A percentile compares a stretch with the other conserved stretches of the same genome.
These are phyloP conservation scores for Boechera divaricarpa DNA, from an alignment of 345 rosid genomes.

Conservation along the genomic window DNA sequence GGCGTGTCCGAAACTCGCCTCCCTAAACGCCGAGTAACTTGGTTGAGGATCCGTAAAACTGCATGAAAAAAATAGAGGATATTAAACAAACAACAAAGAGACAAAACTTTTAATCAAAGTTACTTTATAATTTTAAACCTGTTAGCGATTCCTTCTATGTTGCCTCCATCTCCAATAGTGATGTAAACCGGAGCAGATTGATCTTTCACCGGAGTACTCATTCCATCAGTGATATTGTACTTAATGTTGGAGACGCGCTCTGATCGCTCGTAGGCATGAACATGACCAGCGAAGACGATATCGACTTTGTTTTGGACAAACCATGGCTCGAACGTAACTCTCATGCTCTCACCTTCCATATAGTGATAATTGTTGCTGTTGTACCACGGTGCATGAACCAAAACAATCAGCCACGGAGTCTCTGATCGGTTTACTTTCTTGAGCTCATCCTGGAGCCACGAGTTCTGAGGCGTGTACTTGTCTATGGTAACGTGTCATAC, in stretches of 20 bases:
- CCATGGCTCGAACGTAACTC: conserved; percentile 55
- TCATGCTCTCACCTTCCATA: conserved; percentile 67
- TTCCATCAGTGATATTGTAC: conserved; percentile 60
- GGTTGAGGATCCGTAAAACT: conserved; percentile 63
- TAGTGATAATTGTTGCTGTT: conserved; percentile 48
- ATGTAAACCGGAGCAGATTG: conserved; percentile 62
- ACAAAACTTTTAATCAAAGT: not conserved
- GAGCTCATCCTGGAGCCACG: conserved; percentile 44
- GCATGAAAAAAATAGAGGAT: not conserved
- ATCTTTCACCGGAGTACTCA: conserved; percentile 51
- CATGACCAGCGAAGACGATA: conserved; percentile 58
- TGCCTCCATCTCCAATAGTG: conserved; percentile 80
- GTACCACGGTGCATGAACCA: conserved; percentile 45
- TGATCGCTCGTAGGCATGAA: conserved; percentile 57
- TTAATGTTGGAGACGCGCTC: conserved; percentile 58
- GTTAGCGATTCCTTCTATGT: conserved; percentile 71
- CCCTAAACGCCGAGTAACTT: conserved; percentile 60
- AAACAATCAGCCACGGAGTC: conserved; percentile 48
- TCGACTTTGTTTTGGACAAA: conserved; percentile 56
- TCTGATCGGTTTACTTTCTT: conserved; percentile 49
- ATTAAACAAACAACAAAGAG: not conserved
- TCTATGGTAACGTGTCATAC: not conserved
- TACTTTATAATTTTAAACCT: conserved; percentile 33
- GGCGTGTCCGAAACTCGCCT: conserved; percentile 72
- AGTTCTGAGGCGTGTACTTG: conserved; percentile 52